phyloP scores from a whole-genome alignment of 2,329 filamentous ascomycete species.

The Colletotrichum plurivorum region DNA sequence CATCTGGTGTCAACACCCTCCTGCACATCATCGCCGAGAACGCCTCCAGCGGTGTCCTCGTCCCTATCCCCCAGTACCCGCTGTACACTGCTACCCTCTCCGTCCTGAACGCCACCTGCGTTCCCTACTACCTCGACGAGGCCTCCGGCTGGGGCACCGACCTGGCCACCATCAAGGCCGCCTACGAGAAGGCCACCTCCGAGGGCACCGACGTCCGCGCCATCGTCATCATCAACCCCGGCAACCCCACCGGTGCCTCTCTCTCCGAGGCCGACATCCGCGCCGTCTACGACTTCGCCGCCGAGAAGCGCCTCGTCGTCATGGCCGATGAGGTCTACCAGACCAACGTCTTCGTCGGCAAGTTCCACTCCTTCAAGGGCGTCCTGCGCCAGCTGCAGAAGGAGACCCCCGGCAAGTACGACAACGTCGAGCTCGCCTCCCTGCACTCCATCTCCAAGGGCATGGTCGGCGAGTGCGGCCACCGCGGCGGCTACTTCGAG shows the following conservation, averaged over 20 bases:
- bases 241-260: constrained; percentile 95
- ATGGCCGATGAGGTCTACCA: constrained; percentile 99
- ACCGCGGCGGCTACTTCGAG: constrained; percentile 98
- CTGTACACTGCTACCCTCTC: constrained; percentile 95
- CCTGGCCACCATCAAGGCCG: constrained; percentile 79
- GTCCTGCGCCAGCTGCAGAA: constrained; percentile 86
- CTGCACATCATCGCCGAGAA: constrained; percentile 88
- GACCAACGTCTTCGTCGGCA: constrained; percentile 95
- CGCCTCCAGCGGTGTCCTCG: constrained; percentile 84
- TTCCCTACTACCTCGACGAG: constrained; percentile 96
- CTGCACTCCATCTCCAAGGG: constrained; percentile 97
- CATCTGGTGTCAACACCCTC: constrained; percentile 93
- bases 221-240: constrained; percentile 98
- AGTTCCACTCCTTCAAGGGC: constrained; percentile 97
- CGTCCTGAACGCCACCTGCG: constrained; percentile 86
- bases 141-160: constrained; percentile 89
- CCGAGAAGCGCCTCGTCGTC: constrained; percentile 86
- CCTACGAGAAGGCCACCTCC: constrained; percentile 80
- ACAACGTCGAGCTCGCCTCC: constrained; percentile 89
- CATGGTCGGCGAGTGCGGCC: constrained; percentile 98
- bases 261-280: constrained; percentile 85
- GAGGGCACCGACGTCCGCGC: constrained; percentile 90
- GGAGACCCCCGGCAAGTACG: constrained; percentile 81
- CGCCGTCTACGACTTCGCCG: constrained; percentile 88
- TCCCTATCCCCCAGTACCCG: constrained; percentile 96